Base-by-base conservation (phyloP, 257 asterid genomes). In the Ajuga chamaepitys region DNA sequence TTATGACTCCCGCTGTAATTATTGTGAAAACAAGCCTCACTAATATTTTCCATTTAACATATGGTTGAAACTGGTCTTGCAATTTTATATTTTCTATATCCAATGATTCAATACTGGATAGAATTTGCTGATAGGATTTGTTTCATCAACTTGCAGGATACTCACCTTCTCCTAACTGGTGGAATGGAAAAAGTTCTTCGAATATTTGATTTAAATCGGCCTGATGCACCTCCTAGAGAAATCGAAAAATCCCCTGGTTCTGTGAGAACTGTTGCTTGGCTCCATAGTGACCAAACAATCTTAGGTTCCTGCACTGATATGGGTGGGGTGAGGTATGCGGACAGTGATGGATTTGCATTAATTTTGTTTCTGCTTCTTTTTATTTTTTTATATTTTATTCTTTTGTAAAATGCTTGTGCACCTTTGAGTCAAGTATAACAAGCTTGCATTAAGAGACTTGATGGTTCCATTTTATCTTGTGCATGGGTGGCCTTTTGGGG, bases 191-290 rank as follows among this genome's bases (percentile, higher is more conserved):
- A 91, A 64, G 68, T 81, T 59, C 78, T 91, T 48, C 95, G 98
- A 55, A 80, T 91, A 74, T 91, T 77, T 71, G 99, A 89, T 79
- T 66, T 89, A 57, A 87, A 89, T 73, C 76, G 81, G 69, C 88
- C 85, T 54, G 97, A 93, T 70, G 96, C 94, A 40, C 85, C 87
- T 28, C 97, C 97, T 50, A 83, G 95, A 81, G 97, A 89, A 83
- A 78, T 93, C 38, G 95, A 87, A 51, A 83, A 81, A 50, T 81
- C 96, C 67, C 96, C 97, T 34, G 89, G 99, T 70, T 82, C 94
- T 37, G 89, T 93, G 68, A 87, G 99, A 75, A 81, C 97, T 26
- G 47, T 84, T 73, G 77, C 88, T 58, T 93, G 99, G 99, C 95
- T 93, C 52, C 97, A 87, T 67, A 86, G 88, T 52, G 99, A 93